phyloP scores from a whole-genome alignment of 495 filamentous ascomycete species.

The Tricharina praecox region DNA sequence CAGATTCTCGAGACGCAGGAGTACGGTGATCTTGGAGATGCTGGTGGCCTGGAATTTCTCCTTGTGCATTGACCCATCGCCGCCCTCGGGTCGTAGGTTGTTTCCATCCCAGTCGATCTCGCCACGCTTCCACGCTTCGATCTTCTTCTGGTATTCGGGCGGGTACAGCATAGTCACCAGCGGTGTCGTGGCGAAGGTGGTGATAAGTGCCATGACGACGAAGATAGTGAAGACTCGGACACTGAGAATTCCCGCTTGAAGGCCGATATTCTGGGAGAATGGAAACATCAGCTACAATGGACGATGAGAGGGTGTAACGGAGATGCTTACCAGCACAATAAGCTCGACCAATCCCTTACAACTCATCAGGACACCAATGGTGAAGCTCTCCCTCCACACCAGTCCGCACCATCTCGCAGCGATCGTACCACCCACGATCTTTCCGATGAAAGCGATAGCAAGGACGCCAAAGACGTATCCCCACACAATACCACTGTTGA shows the following conservation, averaged over 20 bases:
- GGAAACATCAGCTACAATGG: too few relatives aligned
- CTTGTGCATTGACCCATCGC: constrained; percentile 27
- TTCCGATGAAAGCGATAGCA: constrained; percentile 65
- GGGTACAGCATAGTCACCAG: constrained; percentile 66
- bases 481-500: constrained; percentile 74
- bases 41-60: constrained; percentile 29
- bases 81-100: constrained; percentile 30
- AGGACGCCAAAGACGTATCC: constrained; percentile 80
- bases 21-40: constrained; percentile 39
- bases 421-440: constrained; percentile 69
- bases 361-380: constrained; percentile 88
- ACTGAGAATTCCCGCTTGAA: constrained; percentile 79
- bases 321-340: constrained; percentile 82
- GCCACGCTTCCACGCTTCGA: constrained; percentile 75
- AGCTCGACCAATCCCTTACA: constrained; percentile 93
- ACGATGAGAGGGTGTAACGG: too few relatives aligned
- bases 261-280: constrained; percentile 62
- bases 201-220: constrained; percentile 91
- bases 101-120: constrained; percentile 91
- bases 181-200: constrained; percentile 82
- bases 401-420: constrained; percentile 64
- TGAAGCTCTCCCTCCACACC: constrained; percentile 82
- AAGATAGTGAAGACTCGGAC: constrained; percentile 89
- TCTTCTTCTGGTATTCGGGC: constrained; percentile 75
- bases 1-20: constrained; percentile 77